These are phyloP conservation scores for Crepidotus variabilis DNA, from an alignment of 768 basidiomycete genomes.

Conservation along the genomic window DNA sequence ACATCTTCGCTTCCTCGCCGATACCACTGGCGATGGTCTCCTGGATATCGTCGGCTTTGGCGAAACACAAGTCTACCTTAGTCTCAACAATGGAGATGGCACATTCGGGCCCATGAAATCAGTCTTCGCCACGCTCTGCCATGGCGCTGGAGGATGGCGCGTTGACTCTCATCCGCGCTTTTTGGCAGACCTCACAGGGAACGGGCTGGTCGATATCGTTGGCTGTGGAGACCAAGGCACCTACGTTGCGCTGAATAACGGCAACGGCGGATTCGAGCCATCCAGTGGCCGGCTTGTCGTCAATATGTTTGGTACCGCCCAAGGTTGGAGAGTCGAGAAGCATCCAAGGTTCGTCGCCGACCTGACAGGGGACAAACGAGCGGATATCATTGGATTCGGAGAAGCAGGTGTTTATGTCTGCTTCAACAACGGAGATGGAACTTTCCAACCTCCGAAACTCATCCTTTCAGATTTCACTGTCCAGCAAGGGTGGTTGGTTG, in stretches of 20 bases:
- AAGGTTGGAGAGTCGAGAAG: slow-evolving; percentile 3
- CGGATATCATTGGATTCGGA: slow-evolving; percentile 3
- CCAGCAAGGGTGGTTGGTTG: slow-evolving; percentile 2
- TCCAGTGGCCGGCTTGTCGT: neutral
- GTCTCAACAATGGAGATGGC: neutral
- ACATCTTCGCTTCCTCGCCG: slow-evolving; percentile 4
- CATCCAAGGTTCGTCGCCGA: slow-evolving; percentile 2
- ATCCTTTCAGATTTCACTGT: neutral
- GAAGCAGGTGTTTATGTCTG: slow-evolving; percentile 4
- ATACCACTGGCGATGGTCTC: neutral
- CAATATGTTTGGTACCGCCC: neutral
- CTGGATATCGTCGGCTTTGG: slow-evolving; percentile 3
- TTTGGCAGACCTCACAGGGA: slow-evolving; percentile 3
- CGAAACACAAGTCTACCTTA: neutral
- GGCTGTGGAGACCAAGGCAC: slow-evolving; percentile 1
- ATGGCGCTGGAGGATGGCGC: neutral
- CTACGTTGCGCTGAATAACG: neutral
- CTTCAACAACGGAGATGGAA: slow-evolving; percentile 4
- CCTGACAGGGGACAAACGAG: neutral
- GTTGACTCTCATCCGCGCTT: neutral
- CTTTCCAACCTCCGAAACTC: neutral
- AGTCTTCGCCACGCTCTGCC: neutral
- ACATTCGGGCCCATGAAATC: neutral
- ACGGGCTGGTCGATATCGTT: slow-evolving; percentile 1
- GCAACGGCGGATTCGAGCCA: neutral